Conservation (phyloP, 1,284 basidiomycete species). For the Hypsizygus ulmarius region DNA sequence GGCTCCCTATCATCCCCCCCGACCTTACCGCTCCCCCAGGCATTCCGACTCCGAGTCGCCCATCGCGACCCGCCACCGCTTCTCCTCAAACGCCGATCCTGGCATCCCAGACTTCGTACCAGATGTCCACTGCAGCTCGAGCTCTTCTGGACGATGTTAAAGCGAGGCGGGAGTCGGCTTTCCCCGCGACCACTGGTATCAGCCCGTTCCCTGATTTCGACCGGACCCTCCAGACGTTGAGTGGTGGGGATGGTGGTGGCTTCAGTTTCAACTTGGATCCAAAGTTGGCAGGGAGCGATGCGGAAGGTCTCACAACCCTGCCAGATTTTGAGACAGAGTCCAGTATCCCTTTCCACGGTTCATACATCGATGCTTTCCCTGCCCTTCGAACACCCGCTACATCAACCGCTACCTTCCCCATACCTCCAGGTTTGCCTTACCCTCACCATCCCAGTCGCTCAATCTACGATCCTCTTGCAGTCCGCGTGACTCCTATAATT, state of each 20-base stretch:
- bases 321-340: constrained; percentile 56
- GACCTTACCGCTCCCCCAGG: constrained; percentile 69
- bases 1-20: constrained; percentile 47
- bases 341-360: constrained; percentile 53
- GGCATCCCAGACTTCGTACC: constrained; percentile 68
- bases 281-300: constrained; percentile 57
- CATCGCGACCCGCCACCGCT: constrained; percentile 47
- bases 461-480: constrained; percentile 50
- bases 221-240: constrained; percentile 69
- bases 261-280: constrained; percentile 84
- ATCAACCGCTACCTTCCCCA: constrained; percentile 34
- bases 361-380: constrained; percentile 67
- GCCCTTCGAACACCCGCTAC: constrained; percentile 42
- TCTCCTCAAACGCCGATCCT: constrained; percentile 56
- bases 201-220: constrained; percentile 92
- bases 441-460: constrained; percentile 44
- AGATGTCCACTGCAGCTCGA: constrained; percentile 82
- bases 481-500: constrained; percentile 36
- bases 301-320: constrained; percentile 40
- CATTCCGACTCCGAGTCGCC: constrained; percentile 51
- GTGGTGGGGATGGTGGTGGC: constrained; percentile 58
- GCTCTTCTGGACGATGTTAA: constrained; percentile 83
- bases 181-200: constrained; percentile 42
- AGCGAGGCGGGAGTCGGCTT: constrained; percentile 63
- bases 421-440: constrained; percentile 54